Evolutionary conservation across 179 eudicot genomes (phyloP).

Genomic region (Drosera spatulata): DNA sequence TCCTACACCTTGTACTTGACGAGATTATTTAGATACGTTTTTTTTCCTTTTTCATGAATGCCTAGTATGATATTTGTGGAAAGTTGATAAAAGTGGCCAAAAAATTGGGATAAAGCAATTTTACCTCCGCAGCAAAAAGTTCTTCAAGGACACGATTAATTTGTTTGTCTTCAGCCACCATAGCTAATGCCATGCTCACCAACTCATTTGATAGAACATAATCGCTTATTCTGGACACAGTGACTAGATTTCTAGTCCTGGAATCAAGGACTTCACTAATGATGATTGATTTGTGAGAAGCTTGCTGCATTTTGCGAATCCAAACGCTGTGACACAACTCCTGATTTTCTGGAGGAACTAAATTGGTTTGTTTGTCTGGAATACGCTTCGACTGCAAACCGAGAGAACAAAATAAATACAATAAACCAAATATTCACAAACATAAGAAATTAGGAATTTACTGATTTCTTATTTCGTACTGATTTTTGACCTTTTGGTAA

Average conservation of each 20-base stretch:
- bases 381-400: constrained; percentile 73
- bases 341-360: constrained; percentile 33
- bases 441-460: neutral
- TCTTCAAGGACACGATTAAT: constrained; percentile 88
- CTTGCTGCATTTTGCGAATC: constrained; percentile 90
- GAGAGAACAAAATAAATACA: neutral
- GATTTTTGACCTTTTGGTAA: too few species aligned
- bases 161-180: constrained; percentile 98
- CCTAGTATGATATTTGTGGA: neutral
- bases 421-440: neutral
- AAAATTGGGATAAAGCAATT: neutral
- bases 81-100: neutral
- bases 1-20: too few species aligned
- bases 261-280: constrained; percentile 91
- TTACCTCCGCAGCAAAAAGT: constrained; percentile 93
- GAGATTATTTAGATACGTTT: too few species aligned
- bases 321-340: constrained; percentile 66
- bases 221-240: constrained; percentile 87
- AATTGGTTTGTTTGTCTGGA: constrained; percentile 37
- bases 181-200: constrained; percentile 95
- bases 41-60: neutral
- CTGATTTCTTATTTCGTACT: neutral
- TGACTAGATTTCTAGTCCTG: constrained; percentile 77
- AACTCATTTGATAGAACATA: constrained; percentile 91
- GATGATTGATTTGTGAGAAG: constrained; percentile 75